Percentiles rank a stretch among this genome's conserved stretches.
phyloP scores from a whole-genome alignment of 805 yeast genomes.

The Kazachstania bromeliacearum region DNA sequence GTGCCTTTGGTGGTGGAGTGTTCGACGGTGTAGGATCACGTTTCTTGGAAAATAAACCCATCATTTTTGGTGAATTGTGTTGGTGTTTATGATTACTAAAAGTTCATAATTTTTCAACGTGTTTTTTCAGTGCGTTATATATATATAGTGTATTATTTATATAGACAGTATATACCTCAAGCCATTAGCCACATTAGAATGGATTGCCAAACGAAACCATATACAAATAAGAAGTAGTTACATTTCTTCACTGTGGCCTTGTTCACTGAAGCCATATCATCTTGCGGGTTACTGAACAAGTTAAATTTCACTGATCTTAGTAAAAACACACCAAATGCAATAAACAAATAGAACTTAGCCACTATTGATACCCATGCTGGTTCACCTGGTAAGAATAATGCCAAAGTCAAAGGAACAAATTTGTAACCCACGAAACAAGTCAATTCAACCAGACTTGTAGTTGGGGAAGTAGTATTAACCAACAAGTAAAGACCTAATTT shows the following conservation, averaged over 20 bases:
- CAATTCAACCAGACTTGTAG: conserved; percentile 62
- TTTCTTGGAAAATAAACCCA: conserved; percentile 22
- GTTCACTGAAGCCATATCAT: conserved; percentile 36
- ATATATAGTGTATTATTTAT: conserved; percentile 1
- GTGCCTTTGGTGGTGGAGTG: conserved; percentile 8
- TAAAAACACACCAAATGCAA: conserved; percentile 55
- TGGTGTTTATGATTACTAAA: no score
- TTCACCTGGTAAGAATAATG: conserved; percentile 43
- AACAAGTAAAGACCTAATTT: conserved; percentile 78
- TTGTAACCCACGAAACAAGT: conserved; percentile 90
- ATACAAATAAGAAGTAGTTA: conserved; percentile 77
- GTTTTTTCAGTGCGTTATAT: no score
- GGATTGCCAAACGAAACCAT: conserved; percentile 75
- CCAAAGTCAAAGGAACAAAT: conserved; percentile 67
- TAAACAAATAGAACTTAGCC: conserved; percentile 40
- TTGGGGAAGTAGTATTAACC: conserved; percentile 19
- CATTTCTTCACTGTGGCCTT: conserved; percentile 66
- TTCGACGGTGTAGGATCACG: neutral
- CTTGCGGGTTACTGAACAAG: conserved; percentile 40
- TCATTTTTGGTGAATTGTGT: conserved; percentile 3
- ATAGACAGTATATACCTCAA: conserved; percentile 4
- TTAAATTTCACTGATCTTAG: conserved; percentile 45
- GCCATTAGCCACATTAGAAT: conserved; percentile 64
- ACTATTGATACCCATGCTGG: conserved; percentile 34
- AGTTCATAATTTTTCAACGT: no score